Conservation (phyloP, 2,329 filamentous ascomycete species). For the Curvularia eragrostidis region DNA sequence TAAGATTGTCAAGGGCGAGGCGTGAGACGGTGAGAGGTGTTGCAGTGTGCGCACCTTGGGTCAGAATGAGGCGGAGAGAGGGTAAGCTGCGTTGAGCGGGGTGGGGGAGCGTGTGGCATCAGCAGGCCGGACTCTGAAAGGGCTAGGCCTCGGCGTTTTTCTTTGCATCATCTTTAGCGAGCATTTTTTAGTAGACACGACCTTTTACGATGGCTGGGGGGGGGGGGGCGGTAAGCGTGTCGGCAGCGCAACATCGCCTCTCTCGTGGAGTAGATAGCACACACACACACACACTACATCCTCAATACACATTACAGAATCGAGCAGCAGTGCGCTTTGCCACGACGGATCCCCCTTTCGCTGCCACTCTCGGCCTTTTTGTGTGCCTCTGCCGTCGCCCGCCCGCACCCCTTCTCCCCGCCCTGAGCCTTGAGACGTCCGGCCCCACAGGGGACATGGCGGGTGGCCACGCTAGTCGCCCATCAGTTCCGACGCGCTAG, state of each 20-base stretch:
- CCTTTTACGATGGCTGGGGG: slow-evolving; percentile 9
- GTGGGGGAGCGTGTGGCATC: slow-evolving; percentile 6
- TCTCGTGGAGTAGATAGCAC: not conserved
- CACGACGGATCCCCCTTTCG: not conserved
- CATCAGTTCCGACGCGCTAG: slow-evolving; percentile 13
- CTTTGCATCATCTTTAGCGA: slow-evolving; percentile 10
- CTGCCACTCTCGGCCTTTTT: not conserved
- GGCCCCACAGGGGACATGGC: not conserved
- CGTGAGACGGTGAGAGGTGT: slow-evolving; percentile 15
- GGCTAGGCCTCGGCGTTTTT: slow-evolving; percentile 13
- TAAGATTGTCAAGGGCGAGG: slow-evolving; percentile 34
- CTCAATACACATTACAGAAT: not conserved
- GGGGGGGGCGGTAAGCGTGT: slow-evolving; percentile 9
- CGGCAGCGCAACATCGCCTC: not conserved
- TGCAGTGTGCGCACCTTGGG: not conserved
- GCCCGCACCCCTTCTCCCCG: not conserved
- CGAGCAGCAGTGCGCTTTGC: not conserved
- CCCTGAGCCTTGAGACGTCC: not conserved
- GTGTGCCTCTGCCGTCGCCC: not conserved
- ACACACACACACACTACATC: not conserved
- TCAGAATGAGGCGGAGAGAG: slow-evolving; percentile 4
- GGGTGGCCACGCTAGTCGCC: slow-evolving; percentile 1
- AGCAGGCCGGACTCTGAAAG: not conserved
- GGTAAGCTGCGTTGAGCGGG: not conserved
- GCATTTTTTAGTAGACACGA: slow-evolving; percentile 10